These are phyloP conservation scores for Tylopilus sp. DNA, from an alignment of 768 basidiomycete species.

Conservation along the genomic window DNA sequence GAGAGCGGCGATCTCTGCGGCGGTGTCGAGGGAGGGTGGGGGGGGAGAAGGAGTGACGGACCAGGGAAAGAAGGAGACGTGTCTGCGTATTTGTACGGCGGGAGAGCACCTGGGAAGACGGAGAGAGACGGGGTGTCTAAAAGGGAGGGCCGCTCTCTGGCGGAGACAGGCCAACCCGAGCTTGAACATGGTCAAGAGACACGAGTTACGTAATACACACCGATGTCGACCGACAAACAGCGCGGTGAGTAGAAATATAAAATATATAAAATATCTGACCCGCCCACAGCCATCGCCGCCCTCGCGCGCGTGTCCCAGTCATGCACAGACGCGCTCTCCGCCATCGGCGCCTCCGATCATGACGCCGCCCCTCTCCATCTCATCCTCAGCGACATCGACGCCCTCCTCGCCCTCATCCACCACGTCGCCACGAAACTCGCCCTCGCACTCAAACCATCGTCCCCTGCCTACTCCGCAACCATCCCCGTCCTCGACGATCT, in stretches of 20 bases:
- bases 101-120: too few species aligned
- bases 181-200: constrained; percentile 2
- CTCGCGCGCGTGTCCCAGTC: constrained; percentile 14
- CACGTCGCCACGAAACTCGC: constrained; percentile 57
- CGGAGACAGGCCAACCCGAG: constrained; percentile 1
- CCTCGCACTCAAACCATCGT: constrained; percentile 56
- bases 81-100: too few species aligned
- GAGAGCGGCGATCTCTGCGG: constrained; percentile 66
- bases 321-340: constrained; percentile 20
- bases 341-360: neutral
- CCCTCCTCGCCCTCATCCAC: constrained; percentile 57
- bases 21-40: constrained; percentile 52
- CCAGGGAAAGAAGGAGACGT: constrained; percentile 31
- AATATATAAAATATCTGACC: neutral
- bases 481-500: constrained; percentile 52
- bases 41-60: constrained; percentile 30
- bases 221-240: neutral
- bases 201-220: neutral
- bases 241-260: neutral
- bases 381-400: constrained; percentile 53
- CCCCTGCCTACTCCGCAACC: constrained; percentile 50
- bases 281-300: neutral
- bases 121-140: neutral
- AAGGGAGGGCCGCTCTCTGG: neutral
- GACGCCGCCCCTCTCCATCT: constrained; percentile 23